These are phyloP conservation scores for Zymoseptoria passerinii DNA, from an alignment of 2,329 filamentous ascomycete genomes.

Conservation along the genomic window DNA sequence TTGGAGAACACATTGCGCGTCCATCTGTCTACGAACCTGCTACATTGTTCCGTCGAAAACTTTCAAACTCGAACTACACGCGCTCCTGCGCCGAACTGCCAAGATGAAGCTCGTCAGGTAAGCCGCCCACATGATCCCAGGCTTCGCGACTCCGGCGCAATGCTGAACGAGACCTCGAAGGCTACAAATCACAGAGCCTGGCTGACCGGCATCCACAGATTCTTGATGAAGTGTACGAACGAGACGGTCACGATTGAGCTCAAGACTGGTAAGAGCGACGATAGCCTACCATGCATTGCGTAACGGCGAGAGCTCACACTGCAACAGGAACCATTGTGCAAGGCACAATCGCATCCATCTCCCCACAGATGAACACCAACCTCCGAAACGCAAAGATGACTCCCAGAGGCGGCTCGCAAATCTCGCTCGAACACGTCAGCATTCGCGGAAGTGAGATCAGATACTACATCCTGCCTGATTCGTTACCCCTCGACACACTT, in stretches of 20 bases:
- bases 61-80: neutral
- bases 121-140: constrained; percentile 28
- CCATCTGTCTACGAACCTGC: neutral
- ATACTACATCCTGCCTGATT: constrained; percentile 94
- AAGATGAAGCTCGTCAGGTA: constrained; percentile 97
- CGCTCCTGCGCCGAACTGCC: constrained; percentile 22
- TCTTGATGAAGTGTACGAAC: constrained; percentile 98
- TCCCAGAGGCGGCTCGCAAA: constrained; percentile 73
- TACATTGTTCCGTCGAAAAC: neutral
- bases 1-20: neutral
- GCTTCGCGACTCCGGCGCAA: constrained; percentile 26
- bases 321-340: constrained; percentile 79
- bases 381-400: constrained; percentile 97
- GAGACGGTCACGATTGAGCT: constrained; percentile 98
- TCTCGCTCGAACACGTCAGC: constrained; percentile 90
- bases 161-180: constrained; percentile 42
- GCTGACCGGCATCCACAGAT: constrained; percentile 49
- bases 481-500: constrained; percentile 85
- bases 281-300: neutral
- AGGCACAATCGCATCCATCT: constrained; percentile 93
- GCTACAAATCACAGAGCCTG: constrained; percentile 32
- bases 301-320: constrained; percentile 2
- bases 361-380: constrained; percentile 97
- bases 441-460: constrained; percentile 92
- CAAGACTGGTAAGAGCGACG: constrained; percentile 68